A percentile compares a stretch with the other conserved stretches of the same genome.
These are phyloP conservation scores for Coniella vitis DNA, from an alignment of 2,329 filamentous ascomycete genomes.

Conservation along the genomic window DNA sequence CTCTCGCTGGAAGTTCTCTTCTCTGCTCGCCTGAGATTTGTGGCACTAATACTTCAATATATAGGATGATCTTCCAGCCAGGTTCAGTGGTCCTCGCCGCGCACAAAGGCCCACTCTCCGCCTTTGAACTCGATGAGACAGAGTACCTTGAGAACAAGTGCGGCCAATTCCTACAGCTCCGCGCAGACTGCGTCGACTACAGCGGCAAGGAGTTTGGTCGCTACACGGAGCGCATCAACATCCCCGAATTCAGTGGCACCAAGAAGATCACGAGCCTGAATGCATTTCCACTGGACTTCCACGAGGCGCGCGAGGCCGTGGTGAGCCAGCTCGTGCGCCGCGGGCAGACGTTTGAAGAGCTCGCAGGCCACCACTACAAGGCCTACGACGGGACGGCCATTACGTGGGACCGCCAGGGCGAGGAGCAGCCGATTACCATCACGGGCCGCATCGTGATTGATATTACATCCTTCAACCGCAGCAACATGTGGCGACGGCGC, in stretches of 20 bases:
- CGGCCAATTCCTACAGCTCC: conserved; percentile 32
- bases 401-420: conserved; percentile 27
- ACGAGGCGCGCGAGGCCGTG: conserved; percentile 32
- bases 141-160: conserved; percentile 31
- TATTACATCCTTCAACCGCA: conserved; percentile 31
- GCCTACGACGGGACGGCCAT: conserved; percentile 34
- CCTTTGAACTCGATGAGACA: conserved; percentile 31
- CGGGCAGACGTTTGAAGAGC: conserved; percentile 37
- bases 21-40: not conserved
- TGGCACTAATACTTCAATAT: not conserved
- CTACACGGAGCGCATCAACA: conserved; percentile 26
- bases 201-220: conserved; percentile 42
- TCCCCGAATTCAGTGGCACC: conserved; percentile 37
- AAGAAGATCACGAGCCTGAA: conserved; percentile 36
- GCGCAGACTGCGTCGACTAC: conserved; percentile 39
- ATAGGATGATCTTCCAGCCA: conserved; percentile 41
- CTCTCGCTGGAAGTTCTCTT: not conserved
- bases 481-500: conserved; percentile 25
- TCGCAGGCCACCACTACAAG: conserved; percentile 42
- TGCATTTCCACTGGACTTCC: conserved; percentile 38
- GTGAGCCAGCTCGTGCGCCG: conserved; percentile 29
- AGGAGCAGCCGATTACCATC: conserved; percentile 26
- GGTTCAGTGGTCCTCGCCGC: conserved; percentile 34
- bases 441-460: conserved; percentile 33
- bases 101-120: conserved; percentile 32